Evolutionary conservation across 2,329 filamentous ascomycete genomes (phyloP), one percentile per base, ranked within the genome.

Genomic region (Coniochaeta hoffmannii): DNA sequence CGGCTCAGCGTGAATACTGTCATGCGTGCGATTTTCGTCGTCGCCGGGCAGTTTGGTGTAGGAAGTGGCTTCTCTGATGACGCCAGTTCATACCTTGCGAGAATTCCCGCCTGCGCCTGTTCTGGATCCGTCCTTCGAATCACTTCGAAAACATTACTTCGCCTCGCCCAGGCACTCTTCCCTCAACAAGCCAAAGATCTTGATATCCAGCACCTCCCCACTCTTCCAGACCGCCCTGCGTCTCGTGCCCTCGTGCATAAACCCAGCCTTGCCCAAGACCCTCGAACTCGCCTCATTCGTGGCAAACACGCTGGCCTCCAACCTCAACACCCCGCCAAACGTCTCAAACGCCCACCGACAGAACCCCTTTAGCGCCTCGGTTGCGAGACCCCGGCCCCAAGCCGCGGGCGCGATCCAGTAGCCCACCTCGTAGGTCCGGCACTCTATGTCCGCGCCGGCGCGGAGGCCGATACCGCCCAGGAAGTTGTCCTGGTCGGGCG

Each of bases 321-420:
- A 52, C 53, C 77, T 68, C 50, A 71, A 58, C 17, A 79, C 57
- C 1, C 68, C 64, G 0, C 73, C 70, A 54, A 74, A 70, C 8
- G 64, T 69, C 34, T 65, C 64, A 57, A 81, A 79, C 3, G 70
- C 66, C 76, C 77, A 81, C 24, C 60, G 62, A 15, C 65, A 61
- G 52, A 79, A 72, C 1, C 59, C 75, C 3, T 30, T 50, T 2
- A 71, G 56, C 14, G 71, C 75, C 58, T 73, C 75, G 1, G 68
- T 73, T 55, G 68, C 71, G 55, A 76, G 70, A 1, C 79, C 78
- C 30, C 68, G 69, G 0, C 77, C 75, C 78, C 77, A 78, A 50
- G 68, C 64, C 11, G 65, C 60, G 35, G 65, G 67, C 0, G 68
- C 71, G 24, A 77, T 36, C 71, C 73, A 80, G 66, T 81, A 82